Evolutionary conservation across 202 grass and related monocot species (phyloP).

Genomic region (Panicum virgatum): DNA sequence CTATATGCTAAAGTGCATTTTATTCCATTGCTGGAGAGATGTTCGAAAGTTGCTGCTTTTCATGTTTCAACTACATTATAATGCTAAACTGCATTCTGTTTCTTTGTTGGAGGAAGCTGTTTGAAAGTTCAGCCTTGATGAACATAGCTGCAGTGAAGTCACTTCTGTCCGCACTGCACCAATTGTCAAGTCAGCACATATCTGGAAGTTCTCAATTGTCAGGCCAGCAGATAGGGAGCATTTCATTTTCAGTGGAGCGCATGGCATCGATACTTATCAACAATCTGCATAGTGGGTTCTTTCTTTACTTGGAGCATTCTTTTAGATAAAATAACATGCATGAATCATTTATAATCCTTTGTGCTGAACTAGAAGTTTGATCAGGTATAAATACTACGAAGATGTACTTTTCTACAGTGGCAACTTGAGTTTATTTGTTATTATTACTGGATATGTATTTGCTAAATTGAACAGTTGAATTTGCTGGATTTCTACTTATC

Average conservation of each 20-base stretch:
- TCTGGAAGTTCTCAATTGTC: slow-evolving; percentile 58
- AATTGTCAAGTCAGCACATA: slow-evolving; percentile 93
- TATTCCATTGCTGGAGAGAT: slow-evolving; percentile 45
- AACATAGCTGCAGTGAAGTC: slow-evolving; percentile 91
- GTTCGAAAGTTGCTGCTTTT: slow-evolving; percentile 60
- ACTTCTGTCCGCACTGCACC: slow-evolving; percentile 85
- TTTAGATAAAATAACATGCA: slow-evolving; percentile 19
- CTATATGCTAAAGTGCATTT: slow-evolving; percentile 28
- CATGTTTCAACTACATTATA: background rate
- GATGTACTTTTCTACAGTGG: background rate
- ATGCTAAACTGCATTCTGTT: slow-evolving; percentile 45
- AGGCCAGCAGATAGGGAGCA: slow-evolving; percentile 74
- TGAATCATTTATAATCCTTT: slow-evolving; percentile 13
- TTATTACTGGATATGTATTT: too few species aligned
- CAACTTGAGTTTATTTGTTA: slow-evolving; percentile 7
- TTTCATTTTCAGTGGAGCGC: slow-evolving; percentile 92
- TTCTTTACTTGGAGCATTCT: slow-evolving; percentile 39
- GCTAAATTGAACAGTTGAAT: too few species aligned
- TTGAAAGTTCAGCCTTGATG: slow-evolving; percentile 99
- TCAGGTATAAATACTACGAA: slow-evolving; percentile 34
- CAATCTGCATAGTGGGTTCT: slow-evolving; percentile 84
- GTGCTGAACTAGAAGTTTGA: slow-evolving; percentile 25
- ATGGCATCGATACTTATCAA: slow-evolving; percentile 94
- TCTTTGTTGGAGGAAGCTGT: slow-evolving; percentile 75
- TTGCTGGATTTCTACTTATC: too few species aligned